Base-by-base conservation (phyloP, 208 protist genomes). In the Borovskyia barvae region DNA sequence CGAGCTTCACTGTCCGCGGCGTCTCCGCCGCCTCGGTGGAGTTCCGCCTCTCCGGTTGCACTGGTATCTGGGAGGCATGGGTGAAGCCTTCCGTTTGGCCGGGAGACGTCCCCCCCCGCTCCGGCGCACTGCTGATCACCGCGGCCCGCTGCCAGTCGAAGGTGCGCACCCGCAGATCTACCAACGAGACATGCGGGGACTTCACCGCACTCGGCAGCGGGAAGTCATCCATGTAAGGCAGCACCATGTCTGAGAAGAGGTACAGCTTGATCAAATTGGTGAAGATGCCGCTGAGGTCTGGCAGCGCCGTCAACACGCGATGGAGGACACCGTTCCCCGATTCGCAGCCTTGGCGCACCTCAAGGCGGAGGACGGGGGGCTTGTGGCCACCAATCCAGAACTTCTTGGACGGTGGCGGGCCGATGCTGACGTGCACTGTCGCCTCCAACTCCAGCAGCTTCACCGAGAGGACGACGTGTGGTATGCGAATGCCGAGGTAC, bases 171-270 rank as follows among this genome's bases (percentile, higher is more conserved):
- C 85, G 87, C 22, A 66, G 22, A 20, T 58, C 50, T 11, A 24
- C 28, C 24, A 72, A 56, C 2, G 71, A 66, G 12, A 26, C 28
- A 36, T 60, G 72, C 2, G 84, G 84, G 9, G 83, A 82, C 47
- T 81, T 81, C 11, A 79, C 68, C 2, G 92, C 53, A 56, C 56
- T 88, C 3, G 89, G 89, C 19, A 92, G 70, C 30, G 89, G 77
- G 50, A 92, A 95, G 70, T 95, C 89, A 25, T 95, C 89, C 75
- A 95, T 74, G 47, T 73, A 75, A 0, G 89, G 89, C 3, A 95
- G 58, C n/a, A 85, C 65, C 77, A 95, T 89, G 30, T 93, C 81
- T 8, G 49, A 53, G 41, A 92, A 80, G 37, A 91, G 41, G 51
- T 92, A 86, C 0, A 90, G 51, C 47, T 87, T 86, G 19, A 95